Evolutionary conservation across 2,329 filamentous ascomycete species (phyloP), one percentile per base, ranked within the genome.

Genomic region (Zymoseptoria crescenta): DNA sequence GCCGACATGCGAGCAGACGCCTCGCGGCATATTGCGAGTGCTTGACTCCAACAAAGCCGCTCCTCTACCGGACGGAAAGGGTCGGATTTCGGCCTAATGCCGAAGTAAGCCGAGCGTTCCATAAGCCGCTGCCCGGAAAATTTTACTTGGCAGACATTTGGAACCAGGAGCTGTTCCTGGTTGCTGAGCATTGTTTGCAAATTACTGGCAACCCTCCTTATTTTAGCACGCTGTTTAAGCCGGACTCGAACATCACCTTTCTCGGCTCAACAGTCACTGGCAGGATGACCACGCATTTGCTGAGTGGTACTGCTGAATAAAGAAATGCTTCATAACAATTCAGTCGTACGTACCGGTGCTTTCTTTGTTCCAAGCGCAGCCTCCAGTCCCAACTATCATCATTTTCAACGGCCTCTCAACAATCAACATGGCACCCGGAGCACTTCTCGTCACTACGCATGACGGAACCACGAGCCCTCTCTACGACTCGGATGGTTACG

Each of bases 351-450:
- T 45, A 45, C 16, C 10, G 10, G n/a, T 41, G 27, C 9, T 45
- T 24, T 35, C 28, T 35, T 35, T 54, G 28, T 45, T 45, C 7
- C 35, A 45, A 45, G 35, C 35, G n/a, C 35, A n/a, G n/a, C 35
- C n/a, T 13, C 35, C 35, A 45, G 4, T 45, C 10, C 6, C 35
- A 6, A 45, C 35, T n/a, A 45, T 24, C 30, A 16, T 49, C 53
- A 45, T 10, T 58, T 24, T 57, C 54, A 28, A 28, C 50, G 6
- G 16, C 35, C 24, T 55, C 27, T 55, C 19, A 51, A 53, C 51
- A 54, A 55, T 52, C 60, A 66, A 49, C 35, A 70, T 75, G 57
- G 74, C 75, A 58, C 78, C 79, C 62, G 73, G 77, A 65, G 66
- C 66, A 55, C 60, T 68, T 9, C 51, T 69, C 8, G 64, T 70